These are phyloP conservation scores for Clonostachys sp. DNA, from an alignment of 2,329 filamentous ascomycete genomes.

Conservation along the genomic window DNA sequence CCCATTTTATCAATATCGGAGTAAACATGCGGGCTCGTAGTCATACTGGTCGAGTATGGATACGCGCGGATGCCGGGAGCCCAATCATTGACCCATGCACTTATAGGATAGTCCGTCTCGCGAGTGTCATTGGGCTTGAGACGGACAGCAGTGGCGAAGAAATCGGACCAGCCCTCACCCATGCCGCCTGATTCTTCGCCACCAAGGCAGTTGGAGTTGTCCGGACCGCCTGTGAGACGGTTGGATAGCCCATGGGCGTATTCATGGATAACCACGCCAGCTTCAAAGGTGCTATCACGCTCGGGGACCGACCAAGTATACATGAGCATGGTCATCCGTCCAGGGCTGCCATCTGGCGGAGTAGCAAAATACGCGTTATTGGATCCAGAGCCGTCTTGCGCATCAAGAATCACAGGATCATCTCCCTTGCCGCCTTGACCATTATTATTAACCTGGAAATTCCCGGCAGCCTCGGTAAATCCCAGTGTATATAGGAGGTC, in stretches of 20 bases:
- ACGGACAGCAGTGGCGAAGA: slow-evolving; percentile 57
- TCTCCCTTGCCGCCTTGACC: slow-evolving; percentile 42
- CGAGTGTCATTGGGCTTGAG: slow-evolving; percentile 40
- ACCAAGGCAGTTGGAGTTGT: slow-evolving; percentile 42
- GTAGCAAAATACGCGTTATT: slow-evolving; percentile 58
- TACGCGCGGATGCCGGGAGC: slow-evolving; percentile 40
- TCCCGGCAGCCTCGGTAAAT: slow-evolving; percentile 53
- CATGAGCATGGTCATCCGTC: slow-evolving; percentile 56
- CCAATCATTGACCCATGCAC: slow-evolving; percentile 41
- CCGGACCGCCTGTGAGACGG: slow-evolving; percentile 53
- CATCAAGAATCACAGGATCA: slow-evolving; percentile 50
- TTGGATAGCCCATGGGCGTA: slow-evolving; percentile 52
- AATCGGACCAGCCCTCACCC: slow-evolving; percentile 60
- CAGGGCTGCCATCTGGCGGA: slow-evolving; percentile 42
- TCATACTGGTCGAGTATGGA: slow-evolving; percentile 44
- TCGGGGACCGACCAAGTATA: slow-evolving; percentile 42
- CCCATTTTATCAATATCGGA: slow-evolving; percentile 26
- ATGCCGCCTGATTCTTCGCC: slow-evolving; percentile 47
- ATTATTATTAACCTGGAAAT: slow-evolving; percentile 56
- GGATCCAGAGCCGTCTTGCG: slow-evolving; percentile 48
- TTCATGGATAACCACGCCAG: slow-evolving; percentile 56
- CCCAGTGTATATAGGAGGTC: slow-evolving; percentile 53
- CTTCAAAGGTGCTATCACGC: slow-evolving; percentile 53
- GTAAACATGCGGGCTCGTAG: slow-evolving; percentile 46
- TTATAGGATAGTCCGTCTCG: slow-evolving; percentile 39